phyloP scores from a whole-genome alignment of 2,329 filamentous ascomycete genomes.

The Niveomyces coronatus region DNA sequence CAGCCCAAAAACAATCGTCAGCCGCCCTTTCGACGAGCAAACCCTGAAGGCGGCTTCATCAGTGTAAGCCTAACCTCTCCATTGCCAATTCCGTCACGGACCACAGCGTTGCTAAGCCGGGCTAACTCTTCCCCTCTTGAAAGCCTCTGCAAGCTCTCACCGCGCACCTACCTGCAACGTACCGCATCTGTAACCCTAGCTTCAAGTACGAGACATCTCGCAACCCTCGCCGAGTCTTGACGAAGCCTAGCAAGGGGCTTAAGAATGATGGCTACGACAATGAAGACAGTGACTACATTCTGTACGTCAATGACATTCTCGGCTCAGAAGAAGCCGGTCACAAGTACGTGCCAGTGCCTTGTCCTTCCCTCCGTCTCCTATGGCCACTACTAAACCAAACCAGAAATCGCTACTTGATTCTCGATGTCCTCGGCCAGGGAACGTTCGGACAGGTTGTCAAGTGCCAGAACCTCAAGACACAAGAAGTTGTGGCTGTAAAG shows the following conservation, averaged over 20 bases:
- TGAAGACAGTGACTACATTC: conserved; percentile 97
- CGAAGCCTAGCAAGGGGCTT: conserved; percentile 94
- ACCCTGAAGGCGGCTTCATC: conserved; percentile 95
- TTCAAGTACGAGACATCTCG: conserved; percentile 99
- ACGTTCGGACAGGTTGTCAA: conserved; percentile 99
- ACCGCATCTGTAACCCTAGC: conserved; percentile 93
- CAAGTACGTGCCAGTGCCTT: conserved; percentile 53
- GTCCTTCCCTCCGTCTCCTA: not conserved
- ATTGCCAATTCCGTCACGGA: not conserved
- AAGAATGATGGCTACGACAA: conserved; percentile 99
- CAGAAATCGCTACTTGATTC: conserved; percentile 89
- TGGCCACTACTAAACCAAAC: conserved; percentile 7
- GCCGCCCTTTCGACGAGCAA: conserved; percentile 83
- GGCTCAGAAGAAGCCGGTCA: conserved; percentile 96
- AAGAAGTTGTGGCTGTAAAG: conserved; percentile 97
- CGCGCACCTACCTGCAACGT: conserved; percentile 84
- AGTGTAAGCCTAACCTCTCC: conserved; percentile 52
- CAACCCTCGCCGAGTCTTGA: conserved; percentile 89
- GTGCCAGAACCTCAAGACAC: conserved; percentile 95
- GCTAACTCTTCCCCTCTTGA: conserved; percentile 9
- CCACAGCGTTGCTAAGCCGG: not conserved
- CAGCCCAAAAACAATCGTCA: conserved; percentile 76
- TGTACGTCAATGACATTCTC: conserved; percentile 97
- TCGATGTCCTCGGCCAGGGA: conserved; percentile 93
- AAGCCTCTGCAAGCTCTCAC: conserved; percentile 94